A percentile compares a stretch with the other conserved stretches of the same genome.
These are phyloP conservation scores for Arthrinium phaeospermum DNA, from an alignment of 2,329 filamentous ascomycete genomes.

Conservation along the genomic window DNA sequence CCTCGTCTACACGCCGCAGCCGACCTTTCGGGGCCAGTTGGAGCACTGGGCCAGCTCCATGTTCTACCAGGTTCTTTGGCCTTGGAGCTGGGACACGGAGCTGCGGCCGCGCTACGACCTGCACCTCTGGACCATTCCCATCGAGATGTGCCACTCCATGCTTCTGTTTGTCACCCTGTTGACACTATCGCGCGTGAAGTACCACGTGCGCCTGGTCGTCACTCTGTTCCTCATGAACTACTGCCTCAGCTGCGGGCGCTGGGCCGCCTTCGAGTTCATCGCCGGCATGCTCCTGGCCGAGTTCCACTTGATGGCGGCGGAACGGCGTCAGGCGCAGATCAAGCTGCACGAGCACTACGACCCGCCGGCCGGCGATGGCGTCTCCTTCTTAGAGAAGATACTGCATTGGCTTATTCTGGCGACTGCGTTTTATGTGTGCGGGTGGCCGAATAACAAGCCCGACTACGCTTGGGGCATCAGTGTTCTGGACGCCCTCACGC, in stretches of 20 bases:
- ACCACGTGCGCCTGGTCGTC: constrained; percentile 41
- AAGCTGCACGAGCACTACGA: constrained; percentile 17
- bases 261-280: constrained; percentile 53
- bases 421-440: constrained; percentile 42
- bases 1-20: constrained; percentile 34
- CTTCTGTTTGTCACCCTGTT: constrained; percentile 49
- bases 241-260: constrained; percentile 45
- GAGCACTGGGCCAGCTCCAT: constrained; percentile 34
- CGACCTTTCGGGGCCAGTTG: constrained; percentile 33
- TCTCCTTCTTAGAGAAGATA: constrained; percentile 21
- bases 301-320: constrained; percentile 44
- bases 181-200: constrained; percentile 40
- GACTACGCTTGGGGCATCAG: constrained; percentile 42
- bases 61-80: constrained; percentile 33
- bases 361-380: constrained; percentile 12
- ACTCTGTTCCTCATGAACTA: constrained; percentile 43
- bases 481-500: constrained; percentile 39
- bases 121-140: constrained; percentile 56
- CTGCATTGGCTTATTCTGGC: constrained; percentile 36
- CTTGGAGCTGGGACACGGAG: constrained; percentile 38
- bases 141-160: constrained; percentile 54
- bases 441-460: constrained; percentile 47
- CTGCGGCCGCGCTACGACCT: constrained; percentile 43
- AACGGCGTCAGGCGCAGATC: constrained; percentile 22
- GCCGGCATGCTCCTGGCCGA: constrained; percentile 53